Evolutionary conservation across 352 stramenopile species (phyloP), one percentile per base, ranked within the genome.

Genomic region (Blastocystis sp.): DNA sequence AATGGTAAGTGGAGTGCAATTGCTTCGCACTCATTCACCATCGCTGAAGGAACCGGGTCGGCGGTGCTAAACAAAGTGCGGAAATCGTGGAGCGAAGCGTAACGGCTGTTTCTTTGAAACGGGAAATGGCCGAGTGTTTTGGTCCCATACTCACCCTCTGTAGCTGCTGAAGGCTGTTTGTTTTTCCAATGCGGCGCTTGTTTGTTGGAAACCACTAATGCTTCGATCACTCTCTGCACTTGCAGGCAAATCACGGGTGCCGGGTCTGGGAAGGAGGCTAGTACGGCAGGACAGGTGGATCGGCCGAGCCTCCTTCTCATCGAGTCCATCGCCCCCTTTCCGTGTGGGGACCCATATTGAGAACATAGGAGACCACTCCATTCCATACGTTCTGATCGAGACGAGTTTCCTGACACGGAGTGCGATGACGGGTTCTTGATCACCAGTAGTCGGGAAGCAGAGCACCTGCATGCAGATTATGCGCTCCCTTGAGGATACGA

Each of bases 381-480:
- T 62, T 70, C 74, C 74, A 14, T 84, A 61, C 66, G 74, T 84
- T 9, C 38, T 84, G 21, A 70, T 84, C 66, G 74, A 84, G 69
- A 67, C 74, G 52, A 84, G 74, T 84, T 84, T 84, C 34, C 56
- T 84, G 23, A 59, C 74, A 34, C 28, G 60, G 28, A 59, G 74
- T 84, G 2, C 4, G 7, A 17, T 14, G 56, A 21, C 1, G 28
- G n/a, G 21, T 28, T 17, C 9, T 34, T 84, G 2, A 2, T 84
- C 10, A 84, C 48, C 0, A 38, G 17, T 70, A 84, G 74, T 84
- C n/a, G 65, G 21, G 19, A 84, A 84, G 56, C 74, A 52, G 14
- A 38, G 28, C 43, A 41, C 56, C 9, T 56, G 52, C 41, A 17
- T 84, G 17, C 56, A 64, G n/a, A 59, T 59, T 14, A 23, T 84